Evolutionary conservation across 163 green algal species (phyloP), one percentile per base, ranked within the genome.

Genomic region (Trebouxia gelatinosa): DNA sequence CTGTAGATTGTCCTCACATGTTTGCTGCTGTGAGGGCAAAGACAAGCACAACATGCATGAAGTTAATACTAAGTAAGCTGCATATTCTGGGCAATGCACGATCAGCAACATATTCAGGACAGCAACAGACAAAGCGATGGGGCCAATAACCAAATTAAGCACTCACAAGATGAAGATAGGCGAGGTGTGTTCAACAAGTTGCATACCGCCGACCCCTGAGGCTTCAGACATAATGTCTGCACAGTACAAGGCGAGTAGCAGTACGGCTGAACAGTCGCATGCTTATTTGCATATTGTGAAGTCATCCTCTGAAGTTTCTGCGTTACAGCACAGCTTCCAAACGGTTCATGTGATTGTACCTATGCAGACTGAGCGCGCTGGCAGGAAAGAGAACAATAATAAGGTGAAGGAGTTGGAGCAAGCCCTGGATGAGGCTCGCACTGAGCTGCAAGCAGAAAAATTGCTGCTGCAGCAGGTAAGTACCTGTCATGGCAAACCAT

Each of bases 391-490:
- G 67, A 39, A 32, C 1, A 38, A 38, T 19, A 17, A 37, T 4
- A 31, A 19, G 39, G 67, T 75, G 39, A 34, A 61, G 1, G 43
- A 37, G 16, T 19, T 75, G 28, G 67, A 75, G 39, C 29, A 26
- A 2, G 39, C 39, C n/a, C 39, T 75, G 23, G 17, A 39, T 7
- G 67, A 37, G 2, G 28, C 67, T 3, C 67, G 59, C 6, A 39
- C 40, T 21, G 40, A 58, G 39, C 67, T 75, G 21, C 58, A 61
- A n/a, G 40, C 39, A 26, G 67, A 75, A n/a, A 58, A 58, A 39
- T 28, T 58, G n/a, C 67, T 75, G n/a, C 67, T 75, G 38, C 67
- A 75, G 29, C 28, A 75, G 67, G 67, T 58, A 59, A n/a, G 48
- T 3, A 2, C 23, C 3, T 19, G 48, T 23, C 26, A 23, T 28